Conservation (phyloP, 495 filamentous ascomycete species). For the Hyaloscypha bicolor region DNA sequence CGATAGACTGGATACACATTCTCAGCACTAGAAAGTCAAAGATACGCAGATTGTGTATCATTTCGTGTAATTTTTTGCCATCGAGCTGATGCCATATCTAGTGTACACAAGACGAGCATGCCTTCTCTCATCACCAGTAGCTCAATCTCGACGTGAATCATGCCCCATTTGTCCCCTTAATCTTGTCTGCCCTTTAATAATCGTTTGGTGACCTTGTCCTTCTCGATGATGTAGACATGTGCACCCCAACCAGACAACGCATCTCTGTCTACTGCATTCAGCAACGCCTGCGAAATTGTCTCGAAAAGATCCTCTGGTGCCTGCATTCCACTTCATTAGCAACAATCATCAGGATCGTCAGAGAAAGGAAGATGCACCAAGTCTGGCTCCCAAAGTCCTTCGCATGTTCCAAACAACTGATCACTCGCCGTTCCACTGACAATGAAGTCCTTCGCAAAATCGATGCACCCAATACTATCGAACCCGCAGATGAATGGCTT, state of each 20-base stretch:
- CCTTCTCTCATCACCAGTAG: conserved; percentile 3
- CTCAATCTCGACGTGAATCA: conserved; percentile 2
- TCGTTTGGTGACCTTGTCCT: conserved; percentile 98
- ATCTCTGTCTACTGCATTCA: conserved; percentile 95
- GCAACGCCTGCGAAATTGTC: conserved; percentile 94
- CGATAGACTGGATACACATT: conserved; percentile 28
- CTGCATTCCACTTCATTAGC: conserved; percentile 44
- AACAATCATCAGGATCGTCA: background rate
- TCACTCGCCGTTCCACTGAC: conserved; percentile 94
- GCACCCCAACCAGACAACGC: conserved; percentile 97
- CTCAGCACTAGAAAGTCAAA: background rate
- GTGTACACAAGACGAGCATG: conserved; percentile 30
- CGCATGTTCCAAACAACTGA: conserved; percentile 98
- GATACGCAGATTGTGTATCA: background rate
- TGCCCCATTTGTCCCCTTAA: conserved; percentile 37
- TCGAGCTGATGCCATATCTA: conserved; percentile 28
- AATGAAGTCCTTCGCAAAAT: conserved; percentile 99
- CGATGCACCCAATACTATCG: conserved; percentile 98
- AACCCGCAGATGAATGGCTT: conserved; percentile 98
- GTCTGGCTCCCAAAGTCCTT: conserved; percentile 97
- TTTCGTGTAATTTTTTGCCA: conserved; percentile 19
- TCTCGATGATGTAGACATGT: conserved; percentile 98
- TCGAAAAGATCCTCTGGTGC: conserved; percentile 94
- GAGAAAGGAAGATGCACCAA: conserved; percentile 59
- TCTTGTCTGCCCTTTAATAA: conserved; percentile 85